Conservation (phyloP, 2,329 filamentous ascomycete genomes). For the Microdochium paspali region DNA sequence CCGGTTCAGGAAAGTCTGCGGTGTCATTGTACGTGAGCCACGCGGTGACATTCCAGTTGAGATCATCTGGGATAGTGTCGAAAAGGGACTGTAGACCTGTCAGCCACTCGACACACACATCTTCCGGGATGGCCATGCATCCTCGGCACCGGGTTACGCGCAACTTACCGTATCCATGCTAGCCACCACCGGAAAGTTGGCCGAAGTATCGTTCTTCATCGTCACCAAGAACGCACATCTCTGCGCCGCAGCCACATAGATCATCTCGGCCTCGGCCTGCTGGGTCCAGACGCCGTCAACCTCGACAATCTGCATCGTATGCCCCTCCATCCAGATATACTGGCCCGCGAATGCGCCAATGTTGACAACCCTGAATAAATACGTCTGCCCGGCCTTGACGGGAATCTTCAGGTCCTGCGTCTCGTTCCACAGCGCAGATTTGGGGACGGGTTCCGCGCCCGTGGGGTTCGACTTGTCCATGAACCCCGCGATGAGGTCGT, state of each 20-base stretch:
- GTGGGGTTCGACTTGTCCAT: slow-evolving; percentile 45
- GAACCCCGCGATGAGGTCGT: slow-evolving; percentile 34
- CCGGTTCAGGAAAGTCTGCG: slow-evolving; percentile 37
- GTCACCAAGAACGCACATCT: slow-evolving; percentile 54
- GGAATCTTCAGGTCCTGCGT: slow-evolving; percentile 48
- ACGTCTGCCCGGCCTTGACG: slow-evolving; percentile 59
- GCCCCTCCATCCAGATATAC: slow-evolving; percentile 58
- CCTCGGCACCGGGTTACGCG: neutral
- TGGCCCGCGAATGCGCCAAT: slow-evolving; percentile 62
- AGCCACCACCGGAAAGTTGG: slow-evolving; percentile 58
- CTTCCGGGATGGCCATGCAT: neutral
- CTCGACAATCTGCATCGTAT: slow-evolving; percentile 61
- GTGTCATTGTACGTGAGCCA: slow-evolving; percentile 50
- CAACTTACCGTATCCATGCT: slow-evolving; percentile 57
- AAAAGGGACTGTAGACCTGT: slow-evolving; percentile 47
- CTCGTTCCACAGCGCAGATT: slow-evolving; percentile 64
- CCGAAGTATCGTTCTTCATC: slow-evolving; percentile 48
- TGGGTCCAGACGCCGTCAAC: slow-evolving; percentile 64
- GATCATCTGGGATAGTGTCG: slow-evolving; percentile 52
- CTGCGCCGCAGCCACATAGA: slow-evolving; percentile 62
- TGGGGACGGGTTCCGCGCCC: slow-evolving; percentile 56
- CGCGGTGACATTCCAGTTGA: slow-evolving; percentile 61
- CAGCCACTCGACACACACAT: neutral
- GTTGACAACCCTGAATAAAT: slow-evolving; percentile 64
- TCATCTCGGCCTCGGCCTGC: slow-evolving; percentile 46